These are phyloP conservation scores for Penicillium sp. DNA, from an alignment of 2,329 filamentous ascomycete species.

Conservation along the genomic window DNA sequence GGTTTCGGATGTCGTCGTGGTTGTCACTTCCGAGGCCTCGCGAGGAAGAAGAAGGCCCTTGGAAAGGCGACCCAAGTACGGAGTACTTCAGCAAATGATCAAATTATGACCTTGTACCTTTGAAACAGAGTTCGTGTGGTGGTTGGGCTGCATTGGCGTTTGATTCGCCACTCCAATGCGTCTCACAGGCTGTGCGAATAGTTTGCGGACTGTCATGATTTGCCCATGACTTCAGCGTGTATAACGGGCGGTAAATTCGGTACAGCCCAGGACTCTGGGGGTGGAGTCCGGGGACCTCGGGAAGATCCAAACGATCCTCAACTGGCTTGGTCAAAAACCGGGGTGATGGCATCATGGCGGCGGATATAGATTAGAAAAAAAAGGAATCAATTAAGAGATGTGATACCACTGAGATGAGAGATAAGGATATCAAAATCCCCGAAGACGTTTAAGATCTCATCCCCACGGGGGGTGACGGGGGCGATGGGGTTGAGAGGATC, in stretches of 20 bases:
- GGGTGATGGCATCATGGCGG: conserved; percentile 3
- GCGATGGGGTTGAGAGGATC: not conserved
- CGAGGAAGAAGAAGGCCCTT: not conserved
- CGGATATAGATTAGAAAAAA: not conserved
- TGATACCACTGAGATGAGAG: not conserved
- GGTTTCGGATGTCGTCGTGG: not conserved
- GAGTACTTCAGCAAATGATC: conserved; percentile 1
- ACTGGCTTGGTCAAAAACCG: not conserved
- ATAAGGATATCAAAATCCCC: not conserved
- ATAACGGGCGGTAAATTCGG: not conserved
- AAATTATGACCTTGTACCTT: conserved; percentile 2
- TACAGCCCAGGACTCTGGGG: conserved; percentile 14
- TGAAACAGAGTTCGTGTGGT: conserved; percentile 8
- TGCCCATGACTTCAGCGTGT: not conserved
- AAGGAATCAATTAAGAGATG: not conserved
- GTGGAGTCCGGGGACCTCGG: conserved; percentile 30
- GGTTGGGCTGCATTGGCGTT: not conserved
- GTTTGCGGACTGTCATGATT: not conserved
- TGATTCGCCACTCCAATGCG: conserved; percentile 2
- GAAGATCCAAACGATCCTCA: conserved; percentile 20
- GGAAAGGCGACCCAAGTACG: not conserved
- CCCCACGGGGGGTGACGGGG: conserved; percentile 5
- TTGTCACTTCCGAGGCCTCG: not conserved
- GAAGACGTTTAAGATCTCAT: not conserved
- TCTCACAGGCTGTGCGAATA: conserved; percentile 1